These are phyloP conservation scores for Arthrobotrys entomopaga DNA, from an alignment of 2,329 filamentous ascomycete genomes.

Conservation along the genomic window DNA sequence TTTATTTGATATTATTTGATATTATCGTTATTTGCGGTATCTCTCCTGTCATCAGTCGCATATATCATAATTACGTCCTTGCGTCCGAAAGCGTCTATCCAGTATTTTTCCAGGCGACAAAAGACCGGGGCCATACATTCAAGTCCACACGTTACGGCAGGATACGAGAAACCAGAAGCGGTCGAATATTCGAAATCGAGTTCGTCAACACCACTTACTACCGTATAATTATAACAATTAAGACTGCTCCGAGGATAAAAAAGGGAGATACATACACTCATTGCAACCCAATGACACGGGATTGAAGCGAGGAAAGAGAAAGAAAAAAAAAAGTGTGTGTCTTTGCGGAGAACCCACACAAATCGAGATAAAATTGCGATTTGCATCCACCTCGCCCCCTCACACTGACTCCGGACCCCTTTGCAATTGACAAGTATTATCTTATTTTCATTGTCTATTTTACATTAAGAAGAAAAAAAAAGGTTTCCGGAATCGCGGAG, in stretches of 20 bases:
- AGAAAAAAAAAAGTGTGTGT: neutral
- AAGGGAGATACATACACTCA: neutral
- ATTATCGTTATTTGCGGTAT: no score
- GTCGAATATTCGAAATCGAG: neutral
- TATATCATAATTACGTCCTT: neutral
- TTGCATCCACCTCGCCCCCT: conserved; percentile 37
- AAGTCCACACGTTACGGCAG: neutral
- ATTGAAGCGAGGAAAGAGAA: neutral
- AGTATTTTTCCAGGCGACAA: conserved; percentile 1
- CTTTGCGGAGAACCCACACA: neutral
- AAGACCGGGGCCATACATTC: conserved; percentile 13
- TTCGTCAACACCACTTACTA: no score
- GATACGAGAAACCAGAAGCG: conserved; percentile 1
- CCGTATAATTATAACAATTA: no score
- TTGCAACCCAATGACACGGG: neutral
- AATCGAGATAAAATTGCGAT: conserved; percentile 35
- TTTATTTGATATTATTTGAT: neutral
- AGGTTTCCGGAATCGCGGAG: conserved; percentile 35
- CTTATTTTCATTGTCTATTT: no score
- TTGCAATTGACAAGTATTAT: no score
- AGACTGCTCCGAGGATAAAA: neutral
- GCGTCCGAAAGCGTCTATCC: neutral
- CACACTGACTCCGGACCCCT: neutral
- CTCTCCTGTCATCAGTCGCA: no score
- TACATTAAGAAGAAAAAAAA: neutral